Evolutionary conservation across 2,329 filamentous ascomycete species (phyloP), one percentile per base, ranked within the genome.

Genomic region (Aspergillus jensenii): DNA sequence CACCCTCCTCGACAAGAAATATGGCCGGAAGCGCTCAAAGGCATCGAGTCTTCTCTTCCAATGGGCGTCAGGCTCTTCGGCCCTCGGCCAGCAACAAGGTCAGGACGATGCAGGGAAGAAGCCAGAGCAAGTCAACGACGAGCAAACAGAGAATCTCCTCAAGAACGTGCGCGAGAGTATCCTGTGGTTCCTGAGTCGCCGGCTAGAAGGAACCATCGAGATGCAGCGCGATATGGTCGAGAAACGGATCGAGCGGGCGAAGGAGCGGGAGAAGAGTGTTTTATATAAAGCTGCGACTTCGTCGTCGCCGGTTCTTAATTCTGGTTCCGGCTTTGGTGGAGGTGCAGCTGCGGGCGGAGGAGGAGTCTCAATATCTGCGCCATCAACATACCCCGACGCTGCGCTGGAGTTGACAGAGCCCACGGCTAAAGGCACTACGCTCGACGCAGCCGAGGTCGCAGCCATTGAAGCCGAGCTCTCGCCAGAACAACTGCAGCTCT

Each of bases 161-260:
- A 87, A 84, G 51, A 82, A 85, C 50, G 89, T 96, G 65, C 81
- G 93, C 52, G 93, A 96, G 68, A 88, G 88, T 62, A 86, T 99
- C 46, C 78, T 98, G 11, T 93, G 90, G 87, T 93, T 89, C 66
- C 72, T 99, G 67, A 83, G 90, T 62, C 83, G 88, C 70, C 83
- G 86, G 67, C 76, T 98, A 62, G 90, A 95, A 76, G 82, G 86
- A 63, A 92, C 89, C 56, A 89, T 90, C 43, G 83, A 86, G 67
- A 86, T 89, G 62, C 93, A 98, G 79, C 87, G 91, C 67, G 84
- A 84, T 51, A 97, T 98, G 91, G 96, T 98, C 83, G 93, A 96
- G 78, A 90, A 90, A 68, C 80, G 95, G 66, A 80, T 98, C 65
- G 87, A 87, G 69, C 82, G 95, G 55, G 91, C 96, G 73, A 82